Evolutionary conservation across 1,284 basidiomycete genomes (phyloP).

Genomic region (Coriolopsis trogii): DNA sequence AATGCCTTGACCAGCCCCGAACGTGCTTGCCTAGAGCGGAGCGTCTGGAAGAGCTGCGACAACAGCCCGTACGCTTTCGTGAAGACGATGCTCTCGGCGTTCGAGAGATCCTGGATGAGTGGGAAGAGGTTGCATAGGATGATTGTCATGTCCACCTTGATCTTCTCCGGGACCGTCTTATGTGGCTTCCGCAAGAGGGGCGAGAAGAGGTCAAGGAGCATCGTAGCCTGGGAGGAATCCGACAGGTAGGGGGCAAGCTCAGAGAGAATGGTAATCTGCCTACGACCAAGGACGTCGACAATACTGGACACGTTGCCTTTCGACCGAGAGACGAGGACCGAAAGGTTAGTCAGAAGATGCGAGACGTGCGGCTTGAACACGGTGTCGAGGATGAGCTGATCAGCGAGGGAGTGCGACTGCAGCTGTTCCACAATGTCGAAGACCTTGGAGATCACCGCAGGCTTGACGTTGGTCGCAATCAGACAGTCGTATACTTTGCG

Average conservation of each 20-base stretch:
- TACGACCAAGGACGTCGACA: conserved; percentile 77
- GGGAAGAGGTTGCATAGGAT: conserved; percentile 78
- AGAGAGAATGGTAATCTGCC: conserved; percentile 84
- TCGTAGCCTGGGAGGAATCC: conserved; percentile 73
- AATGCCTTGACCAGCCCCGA: conserved; percentile 71
- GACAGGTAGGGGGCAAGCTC: conserved; percentile 78
- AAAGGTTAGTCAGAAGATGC: conserved; percentile 74
- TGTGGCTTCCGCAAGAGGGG: conserved; percentile 83
- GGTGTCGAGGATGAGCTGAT: conserved; percentile 51
- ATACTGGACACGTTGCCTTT: conserved; percentile 54
- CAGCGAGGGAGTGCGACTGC: conserved; percentile 57
- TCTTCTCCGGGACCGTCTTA: conserved; percentile 82
- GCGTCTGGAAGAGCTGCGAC: conserved; percentile 75
- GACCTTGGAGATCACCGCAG: conserved; percentile 77
- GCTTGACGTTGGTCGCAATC: conserved; percentile 84
- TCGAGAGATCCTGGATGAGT: conserved; percentile 70
- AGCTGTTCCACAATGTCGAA: conserved; percentile 88
- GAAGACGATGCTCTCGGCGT: conserved; percentile 54
- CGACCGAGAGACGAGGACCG: conserved; percentile 67
- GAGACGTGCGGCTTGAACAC: conserved; percentile 82
- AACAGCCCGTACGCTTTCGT: conserved; percentile 67
- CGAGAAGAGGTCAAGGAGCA: conserved; percentile 75
- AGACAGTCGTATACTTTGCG: conserved; percentile 85
- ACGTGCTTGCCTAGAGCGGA: conserved; percentile 74
- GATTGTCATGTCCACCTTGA: conserved; percentile 84